Base-by-base conservation (phyloP, 1,284 basidiomycete species). In the Ceratobasidium papillatum region DNA sequence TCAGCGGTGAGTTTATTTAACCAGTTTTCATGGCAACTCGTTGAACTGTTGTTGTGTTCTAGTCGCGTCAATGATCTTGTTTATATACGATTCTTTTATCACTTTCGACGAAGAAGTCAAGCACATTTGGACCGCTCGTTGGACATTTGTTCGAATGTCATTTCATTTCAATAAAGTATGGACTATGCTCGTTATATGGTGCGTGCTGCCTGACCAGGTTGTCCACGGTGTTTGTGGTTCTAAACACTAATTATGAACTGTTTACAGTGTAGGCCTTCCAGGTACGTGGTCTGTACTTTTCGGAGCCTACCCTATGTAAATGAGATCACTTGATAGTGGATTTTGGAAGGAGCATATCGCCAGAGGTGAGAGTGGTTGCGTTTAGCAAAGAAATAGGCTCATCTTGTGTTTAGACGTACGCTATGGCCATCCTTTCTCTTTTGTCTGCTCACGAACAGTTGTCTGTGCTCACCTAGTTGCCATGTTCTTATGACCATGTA, bases 111-210 rank as follows among this genome's bases (percentile, higher is more conserved):
- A n/a, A 9, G 62, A 64, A 25, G 22, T 64, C 41, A 45, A 30
- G 27, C 41, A 64, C 25, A 43, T 64, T n/a, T 64, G 62, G 62
- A 17, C 41, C 9, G 9, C 62, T 27, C 38, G 30, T 12, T 64
- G 62, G 62, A 30, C n/a, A 25, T 64, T 22, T 36, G 41, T 38
- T 27, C 62, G 62, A 25, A 30, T 47, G 22, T 38, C 62, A 4
- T 64, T 64, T 47, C 62, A 64, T 47, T 64, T 64, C 62, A 64
- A 64, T 38, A n/a, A 36, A n/a, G 3, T 43, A n/a, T 64, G 12
- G 62, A 47, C 11, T 25, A 47, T 47, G 9, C 11, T 25, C 38
- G 12, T 64, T 14, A 25, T 64, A 45, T 5, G n/a, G 62, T 47
- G 11, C 7, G 62, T 45, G n/a, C 59, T 41, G 30, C 8, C 41